Conservation (phyloP, 169 alveolate species). For the Blepharisma undulans region DNA sequence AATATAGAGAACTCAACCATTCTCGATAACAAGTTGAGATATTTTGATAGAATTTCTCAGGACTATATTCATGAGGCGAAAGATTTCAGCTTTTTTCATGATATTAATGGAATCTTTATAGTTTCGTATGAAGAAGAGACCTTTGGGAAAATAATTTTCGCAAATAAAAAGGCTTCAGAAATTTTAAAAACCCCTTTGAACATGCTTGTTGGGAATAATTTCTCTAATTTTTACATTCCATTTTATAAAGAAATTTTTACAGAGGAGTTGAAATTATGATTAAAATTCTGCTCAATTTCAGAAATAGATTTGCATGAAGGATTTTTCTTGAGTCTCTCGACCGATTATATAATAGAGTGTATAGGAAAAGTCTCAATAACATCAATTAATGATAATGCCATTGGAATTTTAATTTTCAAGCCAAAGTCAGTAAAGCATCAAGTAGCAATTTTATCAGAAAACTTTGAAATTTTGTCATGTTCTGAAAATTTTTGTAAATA, state of each 20-base stretch:
- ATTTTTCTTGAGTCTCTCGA: neutral
- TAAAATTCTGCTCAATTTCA: neutral
- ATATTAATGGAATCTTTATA: neutral
- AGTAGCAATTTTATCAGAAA: neutral
- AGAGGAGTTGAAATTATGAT: no score
- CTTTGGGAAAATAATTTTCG: neutral
- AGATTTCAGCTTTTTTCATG: constrained; percentile 14
- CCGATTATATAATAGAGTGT: neutral
- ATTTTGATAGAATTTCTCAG: neutral
- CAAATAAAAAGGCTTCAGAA: neutral
- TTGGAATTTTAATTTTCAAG: neutral
- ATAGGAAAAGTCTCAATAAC: neutral
- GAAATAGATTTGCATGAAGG: neutral
- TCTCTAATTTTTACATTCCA: neutral
- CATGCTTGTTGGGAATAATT: neutral
- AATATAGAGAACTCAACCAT: neutral
- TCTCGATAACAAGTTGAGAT: neutral
- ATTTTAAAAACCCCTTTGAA: neutral
- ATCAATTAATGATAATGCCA: neutral
- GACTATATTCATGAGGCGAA: neutral
- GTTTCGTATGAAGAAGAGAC: neutral
- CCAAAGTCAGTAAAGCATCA: neutral
- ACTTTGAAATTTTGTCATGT: neutral
- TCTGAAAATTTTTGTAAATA: no score
- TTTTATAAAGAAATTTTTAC: no score